A percentile compares a stretch with the other conserved stretches of the same genome.
phyloP scores from a whole-genome alignment of 306 rosid species.

The Citrullus mucosospermus region DNA sequence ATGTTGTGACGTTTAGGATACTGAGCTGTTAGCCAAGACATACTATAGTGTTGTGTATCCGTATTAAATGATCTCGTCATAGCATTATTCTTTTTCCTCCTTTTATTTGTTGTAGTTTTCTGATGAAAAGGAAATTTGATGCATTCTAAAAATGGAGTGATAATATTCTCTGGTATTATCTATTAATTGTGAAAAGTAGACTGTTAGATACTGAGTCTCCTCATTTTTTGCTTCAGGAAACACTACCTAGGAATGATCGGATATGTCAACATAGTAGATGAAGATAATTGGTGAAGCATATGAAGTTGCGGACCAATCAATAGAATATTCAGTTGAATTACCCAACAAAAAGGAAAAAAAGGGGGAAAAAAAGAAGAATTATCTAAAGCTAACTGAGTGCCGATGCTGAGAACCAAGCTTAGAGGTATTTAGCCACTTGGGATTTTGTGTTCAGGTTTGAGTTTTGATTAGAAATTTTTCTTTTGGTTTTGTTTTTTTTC shows the following conservation, averaged over 20 bases:
- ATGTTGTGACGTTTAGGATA: neutral
- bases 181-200: neutral
- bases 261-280: constrained; percentile 8
- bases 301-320: constrained; percentile 7
- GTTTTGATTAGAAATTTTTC: constrained; percentile 27
- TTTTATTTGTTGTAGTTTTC: neutral
- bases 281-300: constrained; percentile 8
- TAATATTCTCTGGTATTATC: neutral
- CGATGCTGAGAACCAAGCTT: constrained; percentile 52
- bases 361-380: neutral
- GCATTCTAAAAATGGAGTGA: neutral
- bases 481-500: constrained; percentile 25
- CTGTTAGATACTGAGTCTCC: neutral
- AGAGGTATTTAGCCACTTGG: constrained; percentile 69
- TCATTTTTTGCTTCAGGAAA: neutral
- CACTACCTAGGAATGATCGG: constrained; percentile 11
- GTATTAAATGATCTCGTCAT: neutral
- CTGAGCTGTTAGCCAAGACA: neutral
- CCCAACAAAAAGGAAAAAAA: neutral
- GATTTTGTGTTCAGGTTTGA: constrained; percentile 67
- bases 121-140: neutral
- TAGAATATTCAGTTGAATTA: constrained; percentile 8
- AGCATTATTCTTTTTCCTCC: neutral
- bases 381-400: constrained; percentile 19
- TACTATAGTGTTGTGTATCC: neutral